These are phyloP conservation scores for Andrographis paniculata DNA, from an alignment of 305 asterid species.

Conservation along the genomic window DNA sequence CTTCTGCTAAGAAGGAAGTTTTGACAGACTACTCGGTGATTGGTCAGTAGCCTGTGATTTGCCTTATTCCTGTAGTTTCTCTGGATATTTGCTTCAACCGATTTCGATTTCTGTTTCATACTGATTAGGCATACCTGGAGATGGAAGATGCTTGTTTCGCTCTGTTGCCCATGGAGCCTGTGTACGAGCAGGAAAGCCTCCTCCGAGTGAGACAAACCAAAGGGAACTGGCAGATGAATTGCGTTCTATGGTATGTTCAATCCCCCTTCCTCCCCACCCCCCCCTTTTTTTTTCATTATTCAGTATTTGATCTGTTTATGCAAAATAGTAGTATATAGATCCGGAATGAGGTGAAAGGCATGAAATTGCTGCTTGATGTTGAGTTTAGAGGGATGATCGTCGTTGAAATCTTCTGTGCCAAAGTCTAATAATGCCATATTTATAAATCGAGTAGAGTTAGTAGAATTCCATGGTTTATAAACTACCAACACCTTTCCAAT, in stretches of 20 bases:
- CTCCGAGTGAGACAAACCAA: conserved; percentile 60
- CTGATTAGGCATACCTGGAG: conserved; percentile 86
- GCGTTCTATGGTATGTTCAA: conserved; percentile 56
- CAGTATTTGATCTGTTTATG: too few relatives aligned
- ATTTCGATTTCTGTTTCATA: conserved; percentile 20
- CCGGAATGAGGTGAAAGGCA: too few relatives aligned
- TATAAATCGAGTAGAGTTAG: too few relatives aligned
- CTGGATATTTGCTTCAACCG: too few relatives aligned
- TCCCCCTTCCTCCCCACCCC: too few relatives aligned
- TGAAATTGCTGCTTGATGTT: too few relatives aligned
- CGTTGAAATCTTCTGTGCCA: too few relatives aligned
- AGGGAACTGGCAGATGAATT: conserved; percentile 77
- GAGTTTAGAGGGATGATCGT: too few relatives aligned
- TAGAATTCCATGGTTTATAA: not conserved
- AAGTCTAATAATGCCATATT: too few relatives aligned
- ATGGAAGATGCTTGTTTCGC: conserved; percentile 97
- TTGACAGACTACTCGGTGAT: conserved; percentile 60
- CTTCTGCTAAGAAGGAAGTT: conserved; percentile 46
- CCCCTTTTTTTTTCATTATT: too few relatives aligned
- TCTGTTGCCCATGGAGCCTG: conserved; percentile 91
- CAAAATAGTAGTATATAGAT: too few relatives aligned
- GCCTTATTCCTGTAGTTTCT: conserved; percentile 10
- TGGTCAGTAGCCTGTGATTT: conserved; percentile 40
- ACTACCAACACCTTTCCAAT: too few relatives aligned
- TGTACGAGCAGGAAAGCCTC: conserved; percentile 59